These are phyloP conservation scores for Dictyostelium citrinum DNA, from an alignment of 78 protist genomes.

Conservation along the genomic window DNA sequence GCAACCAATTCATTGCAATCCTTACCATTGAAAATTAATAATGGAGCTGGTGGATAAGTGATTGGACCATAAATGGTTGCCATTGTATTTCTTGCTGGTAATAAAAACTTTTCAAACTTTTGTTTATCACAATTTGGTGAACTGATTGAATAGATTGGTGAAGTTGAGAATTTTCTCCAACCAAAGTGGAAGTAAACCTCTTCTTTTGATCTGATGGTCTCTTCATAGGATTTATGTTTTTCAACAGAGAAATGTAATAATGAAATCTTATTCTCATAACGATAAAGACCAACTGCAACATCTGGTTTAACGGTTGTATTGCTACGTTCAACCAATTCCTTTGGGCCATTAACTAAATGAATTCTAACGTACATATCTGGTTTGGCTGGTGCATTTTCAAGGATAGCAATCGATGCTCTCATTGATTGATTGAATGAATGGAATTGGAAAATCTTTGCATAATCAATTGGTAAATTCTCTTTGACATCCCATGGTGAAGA, in stretches of 20 bases:
- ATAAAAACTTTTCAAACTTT: conserved; percentile 86
- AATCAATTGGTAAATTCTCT: conserved; percentile 97
- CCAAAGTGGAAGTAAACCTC: conserved; percentile 79
- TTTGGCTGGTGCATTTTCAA: conserved; percentile 35
- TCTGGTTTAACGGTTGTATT: neutral
- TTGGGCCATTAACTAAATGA: conserved; percentile 58
- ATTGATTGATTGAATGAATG: conserved; percentile 80
- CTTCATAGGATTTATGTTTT: conserved; percentile 71
- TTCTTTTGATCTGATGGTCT: conserved; percentile 80
- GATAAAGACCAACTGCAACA: conserved; percentile 75
- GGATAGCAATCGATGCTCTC: conserved; percentile 6
- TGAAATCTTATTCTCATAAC: conserved; percentile 94
- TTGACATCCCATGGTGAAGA: conserved; percentile 96
- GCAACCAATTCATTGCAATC: conserved; percentile 72
- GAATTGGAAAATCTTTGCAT: conserved; percentile 94
- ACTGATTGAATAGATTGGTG: conserved; percentile 87
- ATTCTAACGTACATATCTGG: conserved; percentile 80
- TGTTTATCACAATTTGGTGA: conserved; percentile 83
- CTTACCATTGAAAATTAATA: conserved; percentile 73
- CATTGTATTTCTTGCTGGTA: conserved; percentile 42
- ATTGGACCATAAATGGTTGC: conserved; percentile 93
- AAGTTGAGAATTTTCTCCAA: conserved; percentile 64
- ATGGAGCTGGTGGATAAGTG: conserved; percentile 85
- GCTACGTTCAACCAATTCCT: neutral
- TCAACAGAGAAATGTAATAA: conserved; percentile 87